A percentile compares a stretch with the other conserved stretches of the same genome.
phyloP scores from a whole-genome alignment of 2,329 filamentous ascomycete species.

The Metarhizium robertsii region DNA sequence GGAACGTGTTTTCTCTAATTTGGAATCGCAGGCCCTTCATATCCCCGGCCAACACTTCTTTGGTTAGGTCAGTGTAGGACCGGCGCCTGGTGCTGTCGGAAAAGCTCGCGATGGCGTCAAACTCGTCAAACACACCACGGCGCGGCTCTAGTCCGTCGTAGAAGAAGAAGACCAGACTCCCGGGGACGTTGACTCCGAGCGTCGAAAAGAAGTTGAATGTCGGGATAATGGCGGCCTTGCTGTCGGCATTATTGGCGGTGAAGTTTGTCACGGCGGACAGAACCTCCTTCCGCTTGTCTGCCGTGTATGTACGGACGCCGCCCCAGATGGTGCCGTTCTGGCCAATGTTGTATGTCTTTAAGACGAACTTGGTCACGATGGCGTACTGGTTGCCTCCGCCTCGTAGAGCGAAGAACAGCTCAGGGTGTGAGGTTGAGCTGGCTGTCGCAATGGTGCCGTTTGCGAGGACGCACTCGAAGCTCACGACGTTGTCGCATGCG shows the following conservation, averaged over 20 bases:
- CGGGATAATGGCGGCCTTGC: constrained; percentile 51
- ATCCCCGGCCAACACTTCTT: constrained; percentile 7
- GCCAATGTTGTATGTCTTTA: constrained; percentile 31
- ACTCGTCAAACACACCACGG: constrained; percentile 44
- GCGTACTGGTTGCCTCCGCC: constrained; percentile 51
- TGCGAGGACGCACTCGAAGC: constrained; percentile 43
- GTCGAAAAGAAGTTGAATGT: constrained; percentile 32
- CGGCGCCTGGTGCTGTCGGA: constrained; percentile 37
- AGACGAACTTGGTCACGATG: constrained; percentile 34
- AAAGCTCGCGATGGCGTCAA: constrained; percentile 35
- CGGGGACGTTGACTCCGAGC: constrained; percentile 22
- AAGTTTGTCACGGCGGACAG: constrained; percentile 43
- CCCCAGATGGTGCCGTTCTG: constrained; percentile 32
- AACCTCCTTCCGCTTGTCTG: constrained; percentile 23
- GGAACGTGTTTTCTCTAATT: constrained; percentile 13
- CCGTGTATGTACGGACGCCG: constrained; percentile 26
- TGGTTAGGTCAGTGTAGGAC: constrained; percentile 32
- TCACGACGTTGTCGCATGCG: constrained; percentile 22
- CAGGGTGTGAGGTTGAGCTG: constrained; percentile 29
- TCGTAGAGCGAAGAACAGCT: constrained; percentile 43
- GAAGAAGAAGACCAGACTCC: constrained; percentile 52
- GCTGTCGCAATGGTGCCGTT: constrained; percentile 38
- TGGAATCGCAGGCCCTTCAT: constrained; percentile 10
- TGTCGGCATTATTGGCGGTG: constrained; percentile 46
- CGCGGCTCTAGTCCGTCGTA: constrained; percentile 50